These are phyloP conservation scores for Meripilus lineatus DNA, from an alignment of 1,284 basidiomycete species.

Conservation along the genomic window DNA sequence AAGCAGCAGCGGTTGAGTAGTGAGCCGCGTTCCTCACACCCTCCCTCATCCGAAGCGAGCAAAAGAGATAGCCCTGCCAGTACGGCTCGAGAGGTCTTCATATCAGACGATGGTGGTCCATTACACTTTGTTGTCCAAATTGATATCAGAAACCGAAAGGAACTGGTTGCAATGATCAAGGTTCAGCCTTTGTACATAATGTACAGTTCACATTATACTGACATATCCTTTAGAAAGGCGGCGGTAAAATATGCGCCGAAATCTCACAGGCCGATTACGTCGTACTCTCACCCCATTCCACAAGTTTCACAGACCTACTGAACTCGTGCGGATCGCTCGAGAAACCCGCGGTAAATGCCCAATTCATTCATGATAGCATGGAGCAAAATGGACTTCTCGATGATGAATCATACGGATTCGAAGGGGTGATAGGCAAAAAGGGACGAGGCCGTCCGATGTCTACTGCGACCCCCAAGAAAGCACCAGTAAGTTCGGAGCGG, in stretches of 20 bases:
- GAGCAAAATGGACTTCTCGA: constrained; percentile 41
- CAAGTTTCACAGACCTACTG: constrained; percentile 44
- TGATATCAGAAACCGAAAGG: neutral
- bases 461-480: neutral
- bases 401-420: constrained; percentile 31
- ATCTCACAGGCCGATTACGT: constrained; percentile 52
- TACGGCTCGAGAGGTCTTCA: no score
- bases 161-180: constrained; percentile 25
- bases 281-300: constrained; percentile 46
- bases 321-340: constrained; percentile 28
- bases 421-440: constrained; percentile 13
- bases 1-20: no score
- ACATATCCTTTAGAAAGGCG: constrained; percentile 46
- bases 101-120: neutral
- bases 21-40: neutral
- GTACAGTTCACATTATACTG: neutral
- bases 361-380: constrained; percentile 54
- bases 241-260: constrained; percentile 49
- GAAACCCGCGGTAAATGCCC: constrained; percentile 40
- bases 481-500: neutral
- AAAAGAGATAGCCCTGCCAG: no score
- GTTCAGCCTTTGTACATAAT: neutral
- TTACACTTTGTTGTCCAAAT: constrained; percentile 2
- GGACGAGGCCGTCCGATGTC: constrained; percentile 16
- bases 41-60: neutral